Conservation (phyloP, 1,284 basidiomycete species). For the Trichosporon sp. region DNA sequence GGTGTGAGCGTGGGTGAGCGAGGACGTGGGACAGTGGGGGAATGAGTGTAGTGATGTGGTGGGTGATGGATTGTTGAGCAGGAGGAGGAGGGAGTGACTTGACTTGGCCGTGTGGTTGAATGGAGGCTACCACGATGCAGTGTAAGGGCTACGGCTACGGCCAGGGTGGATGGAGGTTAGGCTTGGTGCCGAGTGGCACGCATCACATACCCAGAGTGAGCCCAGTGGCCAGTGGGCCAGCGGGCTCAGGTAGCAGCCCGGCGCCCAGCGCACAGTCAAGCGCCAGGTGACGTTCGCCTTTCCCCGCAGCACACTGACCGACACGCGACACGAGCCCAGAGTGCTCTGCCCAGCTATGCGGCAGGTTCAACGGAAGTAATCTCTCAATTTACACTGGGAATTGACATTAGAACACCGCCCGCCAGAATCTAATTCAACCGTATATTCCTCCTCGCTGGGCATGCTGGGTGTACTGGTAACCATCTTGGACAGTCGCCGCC, state of each 20-base stretch:
- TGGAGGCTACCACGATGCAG: conserved; percentile 1
- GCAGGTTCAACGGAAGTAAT: conserved; percentile 6
- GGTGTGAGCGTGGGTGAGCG: background rate
- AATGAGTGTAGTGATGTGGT: conserved; percentile 6
- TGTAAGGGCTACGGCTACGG: conserved; percentile 10
- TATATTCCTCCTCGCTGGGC: too few species aligned
- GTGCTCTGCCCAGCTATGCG: background rate
- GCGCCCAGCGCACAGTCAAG: background rate
- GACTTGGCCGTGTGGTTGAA: background rate
- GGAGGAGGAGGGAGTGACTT: background rate
- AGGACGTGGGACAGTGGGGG: background rate
- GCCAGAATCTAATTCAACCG: conserved; percentile 2
- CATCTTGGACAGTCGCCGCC: too few species aligned
- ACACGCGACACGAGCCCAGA: background rate
- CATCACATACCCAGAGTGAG: background rate
- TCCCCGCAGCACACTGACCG: background rate
- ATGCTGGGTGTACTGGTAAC: too few species aligned
- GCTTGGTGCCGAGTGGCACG: conserved; percentile 9
- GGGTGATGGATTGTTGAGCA: conserved; percentile 10
- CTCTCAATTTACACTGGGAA: background rate
- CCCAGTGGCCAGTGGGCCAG: background rate
- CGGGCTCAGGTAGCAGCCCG: background rate
- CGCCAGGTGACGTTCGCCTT: background rate
- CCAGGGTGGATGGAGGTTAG: conserved; percentile 14
- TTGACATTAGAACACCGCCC: background rate